Base-by-base conservation (phyloP, 345 rosid genomes). In the Brassica carinata region DNA sequence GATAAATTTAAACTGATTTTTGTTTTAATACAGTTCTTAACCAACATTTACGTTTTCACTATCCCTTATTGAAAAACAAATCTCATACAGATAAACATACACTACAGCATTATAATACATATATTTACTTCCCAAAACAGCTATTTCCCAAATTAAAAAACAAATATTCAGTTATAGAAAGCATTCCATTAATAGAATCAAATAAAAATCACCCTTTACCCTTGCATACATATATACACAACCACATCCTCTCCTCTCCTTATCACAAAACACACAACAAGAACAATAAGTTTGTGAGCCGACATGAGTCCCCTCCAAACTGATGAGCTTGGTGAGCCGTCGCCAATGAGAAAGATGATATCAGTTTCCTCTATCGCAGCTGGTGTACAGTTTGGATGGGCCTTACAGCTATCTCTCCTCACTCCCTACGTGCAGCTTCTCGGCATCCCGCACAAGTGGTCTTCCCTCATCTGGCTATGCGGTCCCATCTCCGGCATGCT, bases 351-450 rank as follows among this genome's bases (percentile, higher is more conserved):
- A 83, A 87, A 92, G 83, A 88, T 87, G 64, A 71, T 91, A 18
- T 19, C 81, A 9, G 94, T 94, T 3, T 87, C 98, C 1, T 84
- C 98, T 0, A 87, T 94, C 1, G 98, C 96, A 0, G 97, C 97
- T 7, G 98, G 98, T 3, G 67, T 94, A 31, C 97, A 94, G 67
- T 94, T 92, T 33, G 97, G 98, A 0, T 94, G 98, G 98, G 97
- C 98, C 0, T 76, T 94, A 0, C 98, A 94, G 63, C 88, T 92
- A 1, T 94, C 97, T 33, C 79, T 94, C 0, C 67, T 94, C 2
- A 94, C 98, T 14, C 98, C 97, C 0, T 94, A 94, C 69, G 91
- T 90, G 2, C 97, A 94, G 66, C 90, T 87, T 11, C 85, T 94
- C 0, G 98, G 98, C 0, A 85, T 94, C 26, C 91, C 98, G 3